phyloP scores from a whole-genome alignment of 2,329 filamentous ascomycete species.

The Hypoxylon sp. region DNA sequence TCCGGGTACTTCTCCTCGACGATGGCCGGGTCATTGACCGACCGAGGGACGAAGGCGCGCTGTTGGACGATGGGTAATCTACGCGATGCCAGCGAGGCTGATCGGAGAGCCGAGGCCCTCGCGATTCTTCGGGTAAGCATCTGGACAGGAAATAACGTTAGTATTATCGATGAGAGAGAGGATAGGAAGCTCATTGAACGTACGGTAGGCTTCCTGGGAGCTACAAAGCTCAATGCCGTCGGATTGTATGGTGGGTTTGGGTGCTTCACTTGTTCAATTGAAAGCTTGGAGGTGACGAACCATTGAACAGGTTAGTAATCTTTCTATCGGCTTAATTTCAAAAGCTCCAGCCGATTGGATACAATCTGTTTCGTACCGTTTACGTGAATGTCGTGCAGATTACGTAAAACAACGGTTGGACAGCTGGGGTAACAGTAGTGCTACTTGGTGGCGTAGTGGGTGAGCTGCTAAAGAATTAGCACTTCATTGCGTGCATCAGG shows the following conservation, averaged over 20 bases:
- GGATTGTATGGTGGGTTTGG: conserved; percentile 37
- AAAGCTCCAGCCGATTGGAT: neutral
- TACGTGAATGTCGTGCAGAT: neutral
- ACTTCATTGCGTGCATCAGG: too few species aligned
- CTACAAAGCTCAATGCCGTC: conserved; percentile 47
- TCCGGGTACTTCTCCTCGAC: conserved; percentile 63
- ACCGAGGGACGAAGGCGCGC: conserved; percentile 63
- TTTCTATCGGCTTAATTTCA: conserved; percentile 5
- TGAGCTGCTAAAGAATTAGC: too few species aligned
- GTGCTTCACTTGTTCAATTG: conserved; percentile 21
- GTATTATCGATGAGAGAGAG: neutral
- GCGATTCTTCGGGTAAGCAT: conserved; percentile 69
- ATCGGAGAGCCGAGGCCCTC: conserved; percentile 58
- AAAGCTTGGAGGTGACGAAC: conserved; percentile 39
- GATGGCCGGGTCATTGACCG: conserved; percentile 55
- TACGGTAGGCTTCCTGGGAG: conserved; percentile 46
- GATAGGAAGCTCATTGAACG: conserved; percentile 31
- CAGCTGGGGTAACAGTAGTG: too few species aligned
- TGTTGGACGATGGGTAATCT: conserved; percentile 63
- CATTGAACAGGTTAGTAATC: conserved; percentile 36
- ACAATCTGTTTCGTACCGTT: too few species aligned
- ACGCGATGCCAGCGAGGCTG: conserved; percentile 55
- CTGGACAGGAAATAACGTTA: conserved; percentile 48
- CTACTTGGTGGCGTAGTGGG: too few species aligned
- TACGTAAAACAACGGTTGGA: conserved; percentile 7